Conservation (phyloP, 1,284 basidiomycete genomes). For the Puccinia polysora region DNA sequence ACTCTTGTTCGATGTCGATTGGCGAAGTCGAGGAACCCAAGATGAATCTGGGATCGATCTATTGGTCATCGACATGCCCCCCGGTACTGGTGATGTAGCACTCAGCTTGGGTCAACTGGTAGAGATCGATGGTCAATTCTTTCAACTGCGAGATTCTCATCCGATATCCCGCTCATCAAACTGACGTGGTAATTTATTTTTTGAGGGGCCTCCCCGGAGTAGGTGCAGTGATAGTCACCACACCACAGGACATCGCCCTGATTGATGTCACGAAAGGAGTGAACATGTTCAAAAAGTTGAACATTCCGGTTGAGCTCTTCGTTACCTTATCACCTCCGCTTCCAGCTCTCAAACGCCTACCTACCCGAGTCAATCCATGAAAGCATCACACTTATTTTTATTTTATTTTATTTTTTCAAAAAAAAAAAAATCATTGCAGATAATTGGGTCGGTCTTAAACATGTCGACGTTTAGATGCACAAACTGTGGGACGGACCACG, state of each 20-base stretch:
- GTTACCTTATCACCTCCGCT: neutral
- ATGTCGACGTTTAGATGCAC: constrained; percentile 84
- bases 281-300: constrained; percentile 84
- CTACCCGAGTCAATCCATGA: neutral
- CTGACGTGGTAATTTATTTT: neutral
- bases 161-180: neutral
- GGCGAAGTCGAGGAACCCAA: constrained; percentile 56
- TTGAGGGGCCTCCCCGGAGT: neutral
- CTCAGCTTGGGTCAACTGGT: constrained; percentile 88
- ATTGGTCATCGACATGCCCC: constrained; percentile 92
- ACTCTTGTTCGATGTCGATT: constrained; percentile 92
- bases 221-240: constrained; percentile 89
- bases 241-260: constrained; percentile 90
- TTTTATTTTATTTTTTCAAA: neutral
- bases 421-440: constrained; percentile 58
- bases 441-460: constrained; percentile 82
- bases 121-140: constrained; percentile 68
- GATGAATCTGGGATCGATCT: constrained; percentile 63
- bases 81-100: constrained; percentile 93
- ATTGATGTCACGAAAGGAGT: constrained; percentile 89
- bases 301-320: constrained; percentile 65
- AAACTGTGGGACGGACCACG: constrained; percentile 65
- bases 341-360: neutral
- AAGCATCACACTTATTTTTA: neutral
- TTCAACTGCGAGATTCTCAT: neutral